Base-by-base conservation (phyloP, 441 rosid genomes). In the Adansonia madagascariensis region DNA sequence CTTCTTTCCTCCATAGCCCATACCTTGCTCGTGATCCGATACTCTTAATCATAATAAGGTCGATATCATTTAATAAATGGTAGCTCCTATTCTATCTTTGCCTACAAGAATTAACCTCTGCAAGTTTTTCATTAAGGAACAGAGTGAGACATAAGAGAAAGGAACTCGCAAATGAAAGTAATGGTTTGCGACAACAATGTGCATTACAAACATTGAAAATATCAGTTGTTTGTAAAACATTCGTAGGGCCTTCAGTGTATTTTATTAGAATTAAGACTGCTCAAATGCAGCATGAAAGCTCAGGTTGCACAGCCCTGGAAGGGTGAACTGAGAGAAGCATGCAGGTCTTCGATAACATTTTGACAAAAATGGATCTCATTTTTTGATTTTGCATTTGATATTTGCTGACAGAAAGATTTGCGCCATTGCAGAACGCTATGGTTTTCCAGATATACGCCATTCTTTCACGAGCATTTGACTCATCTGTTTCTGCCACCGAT, bases 371-470 rank as follows among this genome's bases (percentile, higher is more conserved):
- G 14, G 5, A 12, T 46, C 8, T n/a, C 17, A 52, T 49, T 8
- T 18, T 52, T 27, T 27, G 61, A 72, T 53, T 53, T 39, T 55
- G 75, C 20, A 56, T 43, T 43, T 27, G 27, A 20, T 20, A 8
- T 57, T 57, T 20, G 47, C 64, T 78, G 44, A 78, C 77, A 57
- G 12, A 24, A 6, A 63, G 46, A 10, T 64, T 57, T 77, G 15
- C 10, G 8, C n/a, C n/a, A 17, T 60, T 87, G 87, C 92, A 96
- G 99, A 96, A 96, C 80, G 99, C 98, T 6, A 87, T 96, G 96
- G 98, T 86, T 66, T 96, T 96, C 89, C 98, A 96, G 84, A 88
- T 80, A 64, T 94, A 94, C 27, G 98, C 99, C 3, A 85, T 92
- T 79, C 86, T 92, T 8, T 96, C 98, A 18, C 88, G 95, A 72